Conservation (phyloP, 768 basidiomycete genomes). For the Leccinum longicurvipes region DNA sequence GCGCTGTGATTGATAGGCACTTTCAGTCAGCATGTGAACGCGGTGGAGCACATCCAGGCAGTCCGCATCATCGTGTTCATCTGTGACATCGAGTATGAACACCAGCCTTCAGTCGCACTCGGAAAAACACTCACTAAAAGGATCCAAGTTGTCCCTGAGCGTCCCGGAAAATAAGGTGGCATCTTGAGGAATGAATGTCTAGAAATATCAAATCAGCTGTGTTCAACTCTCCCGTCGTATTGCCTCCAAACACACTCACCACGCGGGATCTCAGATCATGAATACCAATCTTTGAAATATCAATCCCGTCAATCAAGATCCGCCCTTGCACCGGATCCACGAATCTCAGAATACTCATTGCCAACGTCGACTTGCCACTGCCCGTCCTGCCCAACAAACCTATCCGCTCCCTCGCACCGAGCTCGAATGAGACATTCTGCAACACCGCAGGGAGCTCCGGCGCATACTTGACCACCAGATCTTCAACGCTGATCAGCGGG, state of each 20-base stretch:
- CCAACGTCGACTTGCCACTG: slow-evolving; percentile 79
- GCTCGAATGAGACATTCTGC: slow-evolving; percentile 67
- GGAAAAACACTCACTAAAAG: slow-evolving; percentile 44
- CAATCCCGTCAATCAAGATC: slow-evolving; percentile 84
- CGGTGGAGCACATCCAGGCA: slow-evolving; percentile 78
- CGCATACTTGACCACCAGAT: slow-evolving; percentile 78
- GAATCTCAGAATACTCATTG: slow-evolving; percentile 83
- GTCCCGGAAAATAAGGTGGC: slow-evolving; percentile 81
- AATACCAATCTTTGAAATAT: slow-evolving; percentile 81
- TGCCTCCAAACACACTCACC: slow-evolving; percentile 40
- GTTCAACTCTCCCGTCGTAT: not conserved
- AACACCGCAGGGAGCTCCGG: slow-evolving; percentile 82
- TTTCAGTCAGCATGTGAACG: slow-evolving; percentile 69
- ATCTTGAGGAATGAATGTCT: slow-evolving; percentile 81
- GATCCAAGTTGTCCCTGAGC: slow-evolving; percentile 71
- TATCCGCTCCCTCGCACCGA: slow-evolving; percentile 70
- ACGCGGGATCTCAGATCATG: slow-evolving; percentile 77
- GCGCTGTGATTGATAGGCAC: slow-evolving; percentile 44
- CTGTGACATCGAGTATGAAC: slow-evolving; percentile 29
- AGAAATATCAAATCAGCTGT: not conserved
- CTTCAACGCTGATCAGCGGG: slow-evolving; percentile 62
- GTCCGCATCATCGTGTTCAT: slow-evolving; percentile 74
- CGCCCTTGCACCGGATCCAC: slow-evolving; percentile 73
- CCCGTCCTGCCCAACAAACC: slow-evolving; percentile 82
- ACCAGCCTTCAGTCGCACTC: not conserved